Evolutionary conservation across 768 basidiomycete genomes (phyloP), one percentile per base, ranked within the genome.

Genomic region (Mycena sanguinolenta): DNA sequence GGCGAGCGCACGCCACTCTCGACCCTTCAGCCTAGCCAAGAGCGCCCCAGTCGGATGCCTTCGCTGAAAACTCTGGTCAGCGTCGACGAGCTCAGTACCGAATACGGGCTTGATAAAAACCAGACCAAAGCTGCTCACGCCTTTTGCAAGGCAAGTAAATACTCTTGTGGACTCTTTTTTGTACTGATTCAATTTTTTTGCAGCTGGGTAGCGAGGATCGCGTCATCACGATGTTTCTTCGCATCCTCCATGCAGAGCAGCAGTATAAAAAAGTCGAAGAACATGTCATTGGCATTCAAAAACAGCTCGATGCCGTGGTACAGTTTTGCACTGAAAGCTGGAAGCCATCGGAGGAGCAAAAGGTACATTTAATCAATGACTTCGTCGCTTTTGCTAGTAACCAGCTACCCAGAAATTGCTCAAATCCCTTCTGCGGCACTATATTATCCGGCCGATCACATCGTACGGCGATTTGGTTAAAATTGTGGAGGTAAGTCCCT

Each of bases 401-500:
- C 7, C 5, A 0, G 6, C 17, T 21, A 0, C 10, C 34, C 21
- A 63, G 62, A 63, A 63, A 63, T 54, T 53, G 52, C 52, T 63
- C 5, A 63, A 63, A 25, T 53, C 52, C 17, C 62, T 53, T 21
- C 25, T 63, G 19, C 50, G 27, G 0, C 62, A 63, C 17, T 54
- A 30, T 13, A 39, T 63, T 16, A 63, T 63, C 39, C 52, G 52
- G 23, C 62, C 62, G 17, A 39, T 63, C 25, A 63, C 62, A 3
- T 58, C 36, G 12, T 58, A 58, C 23, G 4, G 13, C 7, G 54
- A 21, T n/a, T 16, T 63, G 36, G 36, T 63, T 16, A 0, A 25
- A 19, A 53, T 63, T 23, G 36, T 27, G 25, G 62, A 63, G 62
- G 62, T 42, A 36, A 58, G n/a, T n/a, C n/a, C n/a, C n/a, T n/a